These are phyloP conservation scores for Ogataea chonburiensis DNA, from an alignment of 805 yeast genomes.

Conservation along the genomic window DNA sequence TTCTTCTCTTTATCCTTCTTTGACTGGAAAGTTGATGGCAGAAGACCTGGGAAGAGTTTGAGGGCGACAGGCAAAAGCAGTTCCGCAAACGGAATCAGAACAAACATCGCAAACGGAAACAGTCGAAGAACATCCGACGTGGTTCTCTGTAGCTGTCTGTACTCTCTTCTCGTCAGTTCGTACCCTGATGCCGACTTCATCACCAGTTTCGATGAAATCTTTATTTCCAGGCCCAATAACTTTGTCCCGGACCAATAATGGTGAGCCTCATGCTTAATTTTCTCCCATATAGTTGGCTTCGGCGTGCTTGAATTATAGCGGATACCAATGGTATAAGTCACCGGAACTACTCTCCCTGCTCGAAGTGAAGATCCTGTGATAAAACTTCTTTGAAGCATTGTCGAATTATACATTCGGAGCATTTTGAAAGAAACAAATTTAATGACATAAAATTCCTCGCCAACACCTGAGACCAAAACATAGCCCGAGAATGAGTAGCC, in stretches of 20 bases:
- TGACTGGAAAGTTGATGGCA: conserved; percentile 89
- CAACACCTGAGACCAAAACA: conserved; percentile 8
- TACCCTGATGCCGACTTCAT: conserved; percentile 84
- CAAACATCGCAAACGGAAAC: conserved; percentile 88
- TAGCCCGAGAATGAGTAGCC: too few relatives aligned
- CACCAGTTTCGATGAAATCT: conserved; percentile 76
- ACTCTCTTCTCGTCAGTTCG: conserved; percentile 87
- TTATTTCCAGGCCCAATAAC: conserved; percentile 83
- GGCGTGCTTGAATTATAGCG: conserved; percentile 20
- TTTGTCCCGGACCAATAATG: conserved; percentile 97
- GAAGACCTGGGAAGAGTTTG: conserved; percentile 83
- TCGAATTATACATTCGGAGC: conserved; percentile 5
- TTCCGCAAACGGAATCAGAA: conserved; percentile 94
- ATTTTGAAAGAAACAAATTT: conserved; percentile 2
- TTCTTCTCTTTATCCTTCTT: conserved; percentile 57
- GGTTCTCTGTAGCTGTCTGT: conserved; percentile 85
- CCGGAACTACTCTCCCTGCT: not conserved
- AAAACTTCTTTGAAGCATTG: conserved; percentile 1
- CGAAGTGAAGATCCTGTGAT: not conserved
- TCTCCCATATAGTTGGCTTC: conserved; percentile 71
- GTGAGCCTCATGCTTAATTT: conserved; percentile 80
- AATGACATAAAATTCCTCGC: conserved; percentile 8
- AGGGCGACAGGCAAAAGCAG: conserved; percentile 83
- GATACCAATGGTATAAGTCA: not conserved
- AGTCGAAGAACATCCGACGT: conserved; percentile 78